Base-by-base conservation (phyloP, 768 basidiomycete genomes). In the Phylloporus arenicola region DNA sequence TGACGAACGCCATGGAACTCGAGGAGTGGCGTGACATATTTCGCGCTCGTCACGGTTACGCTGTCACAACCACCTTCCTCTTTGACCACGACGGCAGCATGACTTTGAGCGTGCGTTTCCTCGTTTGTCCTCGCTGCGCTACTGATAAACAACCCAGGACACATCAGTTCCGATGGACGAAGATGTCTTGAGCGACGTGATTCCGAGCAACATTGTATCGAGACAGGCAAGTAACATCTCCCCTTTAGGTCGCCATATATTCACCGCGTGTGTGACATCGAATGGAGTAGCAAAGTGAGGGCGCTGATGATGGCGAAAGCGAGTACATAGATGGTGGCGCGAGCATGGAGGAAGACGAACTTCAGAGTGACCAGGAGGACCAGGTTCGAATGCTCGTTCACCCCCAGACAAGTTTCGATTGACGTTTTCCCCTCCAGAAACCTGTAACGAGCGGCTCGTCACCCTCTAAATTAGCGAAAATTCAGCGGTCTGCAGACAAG, bases 121-220 rank as follows among this genome's bases (percentile, higher is more conserved):
- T 38, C 20, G 22, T 40, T 30, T 43, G n/a, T 29, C 20, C 31
- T 35, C 35, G 30, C 16, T 16, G 14, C 17, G 13, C 12, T 6
- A 20, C 41, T 61, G 20, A 63, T n/a, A 9, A 5, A 22, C 6
- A 20, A n/a, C 19, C 3, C 25, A 68, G 60, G 57, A 61, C 29
- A 39, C 31, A 4, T 35, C 51, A 19, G 47, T 19, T 1, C 58
- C 53, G 9, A 72, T 71, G 60, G 81, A 82, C 12, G 92, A 92
- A 47, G 92, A 94, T 67, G 84, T 91, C 44, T 77, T 96, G 53
- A 90, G 88, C 61, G 92, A 95, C 66, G 81, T 94, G 50, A 84
- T 95, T 8, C 92, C 92, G 2, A 88, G 85, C 65, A 90, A 92
- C 64, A 91, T 94, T 55, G 84, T 93, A 41, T 93, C 91, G 48